Conservation (phyloP, 768 basidiomycete genomes). For the Podaxis pistillaris region DNA sequence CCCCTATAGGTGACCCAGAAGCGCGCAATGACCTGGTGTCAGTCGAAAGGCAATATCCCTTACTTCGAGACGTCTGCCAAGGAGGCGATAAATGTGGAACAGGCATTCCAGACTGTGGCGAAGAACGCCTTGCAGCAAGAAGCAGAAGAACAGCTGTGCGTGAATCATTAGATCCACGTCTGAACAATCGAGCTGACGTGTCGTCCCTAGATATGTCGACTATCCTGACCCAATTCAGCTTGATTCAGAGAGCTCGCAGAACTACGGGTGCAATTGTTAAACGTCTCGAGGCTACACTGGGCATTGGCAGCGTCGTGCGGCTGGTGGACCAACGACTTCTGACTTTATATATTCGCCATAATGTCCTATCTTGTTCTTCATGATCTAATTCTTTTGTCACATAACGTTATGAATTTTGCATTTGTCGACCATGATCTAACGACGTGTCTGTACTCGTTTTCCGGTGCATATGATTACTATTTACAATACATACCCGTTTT, state of each 20-base stretch:
- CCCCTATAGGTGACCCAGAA: conserved; percentile 88
- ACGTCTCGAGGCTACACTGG: conserved; percentile 2
- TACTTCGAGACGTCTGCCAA: conserved; percentile 99
- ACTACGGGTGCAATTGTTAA: conserved; percentile 90
- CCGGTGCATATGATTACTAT: conserved; percentile 7
- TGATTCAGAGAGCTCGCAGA: conserved; percentile 89
- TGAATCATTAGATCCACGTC: conserved; percentile 14
- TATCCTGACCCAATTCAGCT: conserved; percentile 99
- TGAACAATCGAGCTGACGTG: conserved; percentile 11
- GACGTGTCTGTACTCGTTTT: conserved; percentile 12
- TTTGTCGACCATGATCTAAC: conserved; percentile 9
- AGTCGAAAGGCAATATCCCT: conserved; percentile 98
- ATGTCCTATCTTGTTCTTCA: conserved; percentile 13
- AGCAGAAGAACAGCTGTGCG: conserved; percentile 91
- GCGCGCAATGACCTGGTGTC: conserved; percentile 99
- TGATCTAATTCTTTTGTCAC: conserved; percentile 12
- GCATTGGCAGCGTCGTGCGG: conserved; percentile 5
- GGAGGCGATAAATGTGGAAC: conserved; percentile 99
- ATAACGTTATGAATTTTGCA: conserved; percentile 13
- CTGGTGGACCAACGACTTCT: conserved; percentile 3
- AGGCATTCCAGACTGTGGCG: conserved; percentile 99
- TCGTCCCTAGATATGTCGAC: conserved; percentile 78
- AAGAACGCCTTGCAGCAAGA: conserved; percentile 99
- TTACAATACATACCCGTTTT: conserved; percentile 13
- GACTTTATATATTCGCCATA: conserved; percentile 15